Evolutionary conservation across 805 yeast species (phyloP), one percentile per base, ranked within the genome.

Genomic region (Kodamaea hsintzibuensis): DNA sequence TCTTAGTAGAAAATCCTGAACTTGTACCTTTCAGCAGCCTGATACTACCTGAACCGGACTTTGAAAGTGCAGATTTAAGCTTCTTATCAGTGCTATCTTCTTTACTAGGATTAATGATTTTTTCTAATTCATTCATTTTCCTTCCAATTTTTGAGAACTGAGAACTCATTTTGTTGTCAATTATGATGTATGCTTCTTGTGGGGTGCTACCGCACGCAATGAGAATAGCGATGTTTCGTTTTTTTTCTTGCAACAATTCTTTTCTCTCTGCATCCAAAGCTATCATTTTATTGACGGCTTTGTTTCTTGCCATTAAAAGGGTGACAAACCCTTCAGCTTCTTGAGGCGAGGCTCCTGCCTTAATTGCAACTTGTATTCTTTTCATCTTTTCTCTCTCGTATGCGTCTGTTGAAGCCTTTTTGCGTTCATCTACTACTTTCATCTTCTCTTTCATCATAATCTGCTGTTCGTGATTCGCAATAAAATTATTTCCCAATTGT

Each of bases 401-500:
- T 9, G 35, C 44, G 7, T 40, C 44, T 25, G 17, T 7, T 17
- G 12, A 2, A 17, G 17, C n/a, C 25, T 17, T 40, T 22, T 40
- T 25, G 60, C 58, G 39, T 5, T 16, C 46, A 12, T 33, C 27
- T 22, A 39, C 12, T 30, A 16, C 46, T 30, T 44, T 44, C 42
- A 47, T 39, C 18, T 48, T 48, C 17, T 37, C 43, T 35, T 50
- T 30, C 30, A 56, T 18, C 42, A 35, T 57, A 12, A 35, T 16
- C 46, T 56, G 59, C 45, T 51, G 52, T 13, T 53, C 55, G 6
- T 56, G 50, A 37, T 49, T 55, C 45, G 56, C 50, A 27, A 47
- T 45, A 18, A 58, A 58, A 19, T 58, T 56, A 14, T 55, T 54
- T n/a, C 60, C 58, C 55, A 70, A 58, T 47, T 65, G 66, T 48